A percentile compares a stretch with the other conserved stretches of the same genome.
Evolutionary conservation across 176 grass and related monocot species (phyloP).

Genomic region (Thinopyrum elongatum): DNA sequence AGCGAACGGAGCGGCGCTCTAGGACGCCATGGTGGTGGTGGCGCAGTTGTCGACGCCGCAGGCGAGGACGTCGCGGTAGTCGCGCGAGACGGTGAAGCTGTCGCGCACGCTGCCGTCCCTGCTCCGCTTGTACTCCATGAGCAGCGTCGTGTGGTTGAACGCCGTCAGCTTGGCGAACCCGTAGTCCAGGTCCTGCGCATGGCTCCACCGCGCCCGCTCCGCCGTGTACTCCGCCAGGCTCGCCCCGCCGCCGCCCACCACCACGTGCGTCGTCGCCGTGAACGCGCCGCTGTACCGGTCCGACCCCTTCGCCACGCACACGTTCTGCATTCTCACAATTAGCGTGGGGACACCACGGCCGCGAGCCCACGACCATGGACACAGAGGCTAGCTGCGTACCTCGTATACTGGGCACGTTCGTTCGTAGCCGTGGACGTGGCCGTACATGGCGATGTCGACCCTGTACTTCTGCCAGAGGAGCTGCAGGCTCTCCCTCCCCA

Average conservation of each 20-base stretch:
- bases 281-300: slow-evolving; percentile 66
- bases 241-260: slow-evolving; percentile 82
- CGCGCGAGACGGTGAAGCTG: slow-evolving; percentile 69
- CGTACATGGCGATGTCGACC: slow-evolving; percentile 76
- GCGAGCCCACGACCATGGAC: background rate
- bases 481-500: slow-evolving; percentile 85
- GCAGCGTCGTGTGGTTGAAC: slow-evolving; percentile 73
- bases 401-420: slow-evolving; percentile 86
- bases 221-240: slow-evolving; percentile 57
- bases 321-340: slow-evolving; percentile 41
- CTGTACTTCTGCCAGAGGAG: slow-evolving; percentile 84
- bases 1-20: background rate
- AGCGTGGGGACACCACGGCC: background rate
- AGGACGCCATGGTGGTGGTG: slow-evolving; percentile 42
- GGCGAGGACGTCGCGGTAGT: slow-evolving; percentile 70
- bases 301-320: slow-evolving; percentile 63
- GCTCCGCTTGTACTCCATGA: slow-evolving; percentile 89
- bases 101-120: slow-evolving; percentile 70
- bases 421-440: slow-evolving; percentile 84
- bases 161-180: slow-evolving; percentile 82
- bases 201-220: slow-evolving; percentile 59
- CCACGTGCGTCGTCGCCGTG: slow-evolving; percentile 87
- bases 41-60: slow-evolving; percentile 67
- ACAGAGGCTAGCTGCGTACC: slow-evolving; percentile 24
- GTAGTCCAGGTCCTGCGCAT: slow-evolving; percentile 70